Evolutionary conservation across 1,284 basidiomycete species (phyloP).

Genomic region (Ganoderma lingzhi): DNA sequence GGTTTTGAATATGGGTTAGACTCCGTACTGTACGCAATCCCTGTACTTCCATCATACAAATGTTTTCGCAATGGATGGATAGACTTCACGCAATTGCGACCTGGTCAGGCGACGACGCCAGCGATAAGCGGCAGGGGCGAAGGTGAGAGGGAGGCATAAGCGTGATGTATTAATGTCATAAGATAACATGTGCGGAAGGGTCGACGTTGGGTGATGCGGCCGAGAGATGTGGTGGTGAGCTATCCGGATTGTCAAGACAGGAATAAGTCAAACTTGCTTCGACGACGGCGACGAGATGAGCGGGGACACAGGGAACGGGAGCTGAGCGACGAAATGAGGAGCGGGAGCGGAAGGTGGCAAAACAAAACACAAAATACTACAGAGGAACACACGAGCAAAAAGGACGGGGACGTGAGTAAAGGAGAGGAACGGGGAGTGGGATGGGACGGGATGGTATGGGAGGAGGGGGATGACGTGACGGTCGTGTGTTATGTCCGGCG

Average conservation of each 20-base stretch:
- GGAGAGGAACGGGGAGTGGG: slow-evolving; percentile 11
- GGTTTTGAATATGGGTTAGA: background rate
- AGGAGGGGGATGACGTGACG: background rate
- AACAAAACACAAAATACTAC: slow-evolving; percentile 32
- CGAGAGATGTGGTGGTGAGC: slow-evolving; percentile 32
- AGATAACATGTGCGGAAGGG: slow-evolving; percentile 44
- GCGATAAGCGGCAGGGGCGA: background rate
- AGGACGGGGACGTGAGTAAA: slow-evolving; percentile 18
- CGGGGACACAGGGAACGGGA: slow-evolving; percentile 26
- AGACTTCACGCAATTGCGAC: background rate
- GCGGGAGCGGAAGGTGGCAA: slow-evolving; percentile 32
- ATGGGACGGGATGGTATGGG: slow-evolving; percentile 18
- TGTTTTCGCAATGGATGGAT: background rate
- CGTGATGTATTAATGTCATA: slow-evolving; percentile 44
- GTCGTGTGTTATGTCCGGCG: slow-evolving; percentile 7
- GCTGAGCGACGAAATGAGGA: slow-evolving; percentile 37
- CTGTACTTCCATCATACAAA: background rate
- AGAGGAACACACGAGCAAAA: slow-evolving; percentile 35
- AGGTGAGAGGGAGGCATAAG: slow-evolving; percentile 23
- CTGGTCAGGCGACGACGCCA: background rate
- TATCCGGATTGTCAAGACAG: slow-evolving; percentile 48
- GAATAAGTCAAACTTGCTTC: slow-evolving; percentile 46
- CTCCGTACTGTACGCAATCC: background rate
- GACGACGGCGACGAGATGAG: slow-evolving; percentile 39
- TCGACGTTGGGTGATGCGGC: slow-evolving; percentile 28